These are phyloP conservation scores for Calocybe cyanea DNA, from an alignment of 768 basidiomycete species.

Conservation along the genomic window DNA sequence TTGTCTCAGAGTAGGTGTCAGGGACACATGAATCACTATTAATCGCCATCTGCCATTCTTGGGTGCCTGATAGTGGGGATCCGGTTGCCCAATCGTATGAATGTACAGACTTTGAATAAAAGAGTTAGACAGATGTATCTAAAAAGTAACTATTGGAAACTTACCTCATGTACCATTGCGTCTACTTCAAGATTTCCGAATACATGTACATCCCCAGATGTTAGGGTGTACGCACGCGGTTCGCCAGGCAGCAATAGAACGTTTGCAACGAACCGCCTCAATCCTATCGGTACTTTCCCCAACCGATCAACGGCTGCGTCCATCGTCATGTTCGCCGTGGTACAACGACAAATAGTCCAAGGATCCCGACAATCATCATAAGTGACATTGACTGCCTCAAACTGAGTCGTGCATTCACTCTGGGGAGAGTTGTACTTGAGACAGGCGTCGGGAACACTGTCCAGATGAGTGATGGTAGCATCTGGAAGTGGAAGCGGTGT, in stretches of 20 bases:
- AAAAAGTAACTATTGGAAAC: not conserved
- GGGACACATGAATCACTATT: conserved; percentile 26
- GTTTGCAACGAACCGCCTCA: conserved; percentile 24
- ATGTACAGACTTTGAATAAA: conserved; percentile 20
- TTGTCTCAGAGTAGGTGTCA: conserved; percentile 24
- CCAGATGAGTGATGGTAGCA: conserved; percentile 5
- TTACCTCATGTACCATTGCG: conserved; percentile 30
- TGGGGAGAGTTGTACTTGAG: conserved; percentile 8
- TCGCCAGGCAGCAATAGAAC: conserved; percentile 19
- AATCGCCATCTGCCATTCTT: conserved; percentile 20
- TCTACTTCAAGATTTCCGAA: conserved; percentile 24
- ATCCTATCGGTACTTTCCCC: conserved; percentile 26
- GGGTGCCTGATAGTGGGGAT: conserved; percentile 15
- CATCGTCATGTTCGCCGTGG: conserved; percentile 22
- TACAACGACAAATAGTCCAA: conserved; percentile 26
- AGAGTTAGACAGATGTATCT: not conserved
- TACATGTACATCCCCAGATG: conserved; percentile 27
- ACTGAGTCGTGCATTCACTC: conserved; percentile 18
- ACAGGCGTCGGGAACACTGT: conserved; percentile 16
- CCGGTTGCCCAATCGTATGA: conserved; percentile 26
- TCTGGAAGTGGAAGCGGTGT: conserved; percentile 11
- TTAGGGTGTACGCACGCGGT: conserved; percentile 26
- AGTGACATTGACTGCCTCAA: conserved; percentile 22
- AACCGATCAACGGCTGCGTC: conserved; percentile 22
- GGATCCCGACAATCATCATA: conserved; percentile 24